These are phyloP conservation scores for Moelleriella libera DNA, from an alignment of 2,329 filamentous ascomycete genomes.

Conservation along the genomic window DNA sequence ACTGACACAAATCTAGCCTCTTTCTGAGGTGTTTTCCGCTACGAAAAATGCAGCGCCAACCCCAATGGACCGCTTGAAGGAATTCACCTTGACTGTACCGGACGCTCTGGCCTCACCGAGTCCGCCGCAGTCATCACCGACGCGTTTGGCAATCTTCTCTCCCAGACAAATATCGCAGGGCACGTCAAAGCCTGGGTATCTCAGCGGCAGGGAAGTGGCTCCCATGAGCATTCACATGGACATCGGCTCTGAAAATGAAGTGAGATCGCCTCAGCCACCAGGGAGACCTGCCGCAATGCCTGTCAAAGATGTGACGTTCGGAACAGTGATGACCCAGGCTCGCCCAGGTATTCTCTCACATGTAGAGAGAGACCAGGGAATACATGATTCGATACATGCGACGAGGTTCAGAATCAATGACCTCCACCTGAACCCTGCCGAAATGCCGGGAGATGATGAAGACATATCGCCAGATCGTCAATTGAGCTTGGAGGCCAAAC, in stretches of 20 bases:
- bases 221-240: constrained; percentile 11
- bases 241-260: constrained; percentile 8
- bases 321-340: background rate
- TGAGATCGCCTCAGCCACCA: constrained; percentile 7
- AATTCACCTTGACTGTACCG: constrained; percentile 45
- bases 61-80: constrained; percentile 32
- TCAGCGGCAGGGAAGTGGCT: constrained; percentile 44
- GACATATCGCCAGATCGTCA: constrained; percentile 4
- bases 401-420: too few relatives aligned
- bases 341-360: too few relatives aligned
- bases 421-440: too few relatives aligned
- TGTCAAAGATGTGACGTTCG: background rate
- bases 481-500: constrained; percentile 2
- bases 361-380: background rate
- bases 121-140: constrained; percentile 17
- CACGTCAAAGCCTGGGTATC: constrained; percentile 52
- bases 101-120: constrained; percentile 23
- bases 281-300: background rate
- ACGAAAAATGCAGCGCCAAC: constrained; percentile 41
- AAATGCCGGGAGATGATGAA: background rate
- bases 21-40: constrained; percentile 44
- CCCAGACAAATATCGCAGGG: constrained; percentile 12
- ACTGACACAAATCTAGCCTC: constrained; percentile 30
- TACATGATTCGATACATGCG: background rate
- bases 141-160: constrained; percentile 15